Evolutionary conservation across 768 basidiomycete genomes (phyloP).

Genomic region (Lyophyllum semitale): DNA sequence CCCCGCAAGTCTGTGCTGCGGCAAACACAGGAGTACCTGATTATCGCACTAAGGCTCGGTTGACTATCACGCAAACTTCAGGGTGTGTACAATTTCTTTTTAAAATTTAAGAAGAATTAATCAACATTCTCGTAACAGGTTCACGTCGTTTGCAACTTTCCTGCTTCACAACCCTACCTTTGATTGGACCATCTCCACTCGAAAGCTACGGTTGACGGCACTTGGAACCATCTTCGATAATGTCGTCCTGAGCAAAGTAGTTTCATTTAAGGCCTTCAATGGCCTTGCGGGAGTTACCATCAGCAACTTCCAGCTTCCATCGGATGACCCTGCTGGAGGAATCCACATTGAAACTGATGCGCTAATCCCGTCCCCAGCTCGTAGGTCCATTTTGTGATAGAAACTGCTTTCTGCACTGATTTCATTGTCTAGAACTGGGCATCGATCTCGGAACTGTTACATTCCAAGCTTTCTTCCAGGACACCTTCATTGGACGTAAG

Average conservation of each 20-base stretch:
- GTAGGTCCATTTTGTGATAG: conserved; percentile 38
- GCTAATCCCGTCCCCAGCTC: conserved; percentile 63
- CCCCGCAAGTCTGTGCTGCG: conserved; percentile 57
- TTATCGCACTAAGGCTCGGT: conserved; percentile 50
- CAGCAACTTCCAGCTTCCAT: conserved; percentile 69
- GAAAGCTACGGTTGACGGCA: conserved; percentile 62
- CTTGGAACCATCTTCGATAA: conserved; percentile 71
- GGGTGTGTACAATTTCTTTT: conserved; percentile 35
- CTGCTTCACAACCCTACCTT: conserved; percentile 66
- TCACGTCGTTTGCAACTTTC: conserved; percentile 67
- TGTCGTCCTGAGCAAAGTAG: conserved; percentile 58
- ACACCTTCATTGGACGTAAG: conserved; percentile 63
- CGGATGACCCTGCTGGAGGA: conserved; percentile 67
- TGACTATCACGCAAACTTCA: conserved; percentile 56
- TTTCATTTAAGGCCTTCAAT: conserved; percentile 72
- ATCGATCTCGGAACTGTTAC: conserved; percentile 67
- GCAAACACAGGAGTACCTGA: conserved; percentile 70
- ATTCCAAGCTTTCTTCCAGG: conserved; percentile 64
- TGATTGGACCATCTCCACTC: conserved; percentile 70
- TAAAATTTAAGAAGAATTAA: background rate
- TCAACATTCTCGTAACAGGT: conserved; percentile 34
- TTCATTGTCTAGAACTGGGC: conserved; percentile 52
- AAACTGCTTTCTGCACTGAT: conserved; percentile 12
- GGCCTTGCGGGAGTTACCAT: conserved; percentile 70
- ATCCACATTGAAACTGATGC: conserved; percentile 73